A percentile compares a stretch with the other conserved stretches of the same genome.
Evolutionary conservation across 2,329 filamentous ascomycete genomes (phyloP).

Genomic region (Penicillium brasilianum): DNA sequence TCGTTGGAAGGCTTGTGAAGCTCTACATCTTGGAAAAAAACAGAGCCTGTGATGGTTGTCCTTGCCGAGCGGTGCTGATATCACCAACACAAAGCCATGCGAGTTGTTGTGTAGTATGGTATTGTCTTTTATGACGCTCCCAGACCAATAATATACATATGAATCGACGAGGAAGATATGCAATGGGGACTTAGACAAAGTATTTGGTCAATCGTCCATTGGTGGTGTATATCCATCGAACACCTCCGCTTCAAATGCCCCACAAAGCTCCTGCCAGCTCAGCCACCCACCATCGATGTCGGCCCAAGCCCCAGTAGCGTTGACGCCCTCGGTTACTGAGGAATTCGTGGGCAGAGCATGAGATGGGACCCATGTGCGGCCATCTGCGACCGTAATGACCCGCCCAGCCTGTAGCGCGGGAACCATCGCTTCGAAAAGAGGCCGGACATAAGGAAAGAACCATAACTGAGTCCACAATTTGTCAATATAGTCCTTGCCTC

Average conservation of each 20-base stretch:
- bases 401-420: conserved; percentile 6
- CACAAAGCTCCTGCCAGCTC: conserved; percentile 19
- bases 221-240: conserved; percentile 12
- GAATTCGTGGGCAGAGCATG: conserved; percentile 10
- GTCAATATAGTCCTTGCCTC: conserved; percentile 20
- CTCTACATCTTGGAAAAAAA: not conserved
- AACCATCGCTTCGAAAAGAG: conserved; percentile 11
- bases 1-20: not conserved
- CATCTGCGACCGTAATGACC: conserved; percentile 10
- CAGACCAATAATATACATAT: not conserved
- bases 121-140: not conserved
- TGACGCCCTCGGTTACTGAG: not conserved
- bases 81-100: not conserved
- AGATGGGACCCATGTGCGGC: conserved; percentile 15
- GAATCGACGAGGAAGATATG: not conserved
- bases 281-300: conserved; percentile 16
- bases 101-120: not conserved
- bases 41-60: not conserved
- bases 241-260: conserved; percentile 7
- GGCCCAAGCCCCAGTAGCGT: conserved; percentile 11
- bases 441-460: conserved; percentile 15
- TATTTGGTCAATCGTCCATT: not conserved
- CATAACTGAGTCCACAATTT: conserved; percentile 19
- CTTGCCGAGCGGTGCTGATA: not conserved
- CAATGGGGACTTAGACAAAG: not conserved